Evolutionary conservation across 345 rosid species (phyloP), one percentile per base, ranked within the genome.

Genomic region (Citrus medica): DNA sequence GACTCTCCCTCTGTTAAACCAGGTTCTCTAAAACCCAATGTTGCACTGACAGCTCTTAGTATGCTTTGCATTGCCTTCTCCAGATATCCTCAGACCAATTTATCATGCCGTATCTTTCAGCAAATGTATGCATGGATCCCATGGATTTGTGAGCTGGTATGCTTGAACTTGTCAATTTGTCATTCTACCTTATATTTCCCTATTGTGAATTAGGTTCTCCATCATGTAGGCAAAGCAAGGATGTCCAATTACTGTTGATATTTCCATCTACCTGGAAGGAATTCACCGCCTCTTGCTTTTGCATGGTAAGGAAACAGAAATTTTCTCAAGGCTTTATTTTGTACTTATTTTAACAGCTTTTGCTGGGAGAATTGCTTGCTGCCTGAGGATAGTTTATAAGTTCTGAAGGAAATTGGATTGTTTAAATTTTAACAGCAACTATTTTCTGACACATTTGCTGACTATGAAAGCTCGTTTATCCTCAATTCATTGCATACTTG

Each of bases 81-180:
- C 82, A 85, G 82, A 82, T 84, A 82, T 79, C 90, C 95, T 74
- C 74, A 79, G 76, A 86, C 91, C 70, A 78, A 79, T 70, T 75
- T 93, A 84, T 88, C 90, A 78, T 74, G 67, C 65, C 61, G 79
- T 88, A 91, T 91, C 85, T 89, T 88, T 84, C 84, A 51, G 48
- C 88, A 82, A 81, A 86, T 92, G 93, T 80, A 59, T 79, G 82
- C 85, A 46, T 93, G 97, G 98, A 87, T 92, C 71, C 93, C 93
- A 22, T 92, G 97, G 97, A 87, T 93, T 83, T 83, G 83, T 81
- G 90, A 89, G 76, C 89, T 88, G 96, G 97, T 95, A 83, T 55
- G 65, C 17, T 72, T 51, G 33, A 62, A 19, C 14, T 58, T 79
- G 35, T 77, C 32, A 72, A 53, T 35, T 80, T 79, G 28, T 78